Conservation (phyloP, 2,329 filamentous ascomycete species). For the Dendrostoma leiphaemia region DNA sequence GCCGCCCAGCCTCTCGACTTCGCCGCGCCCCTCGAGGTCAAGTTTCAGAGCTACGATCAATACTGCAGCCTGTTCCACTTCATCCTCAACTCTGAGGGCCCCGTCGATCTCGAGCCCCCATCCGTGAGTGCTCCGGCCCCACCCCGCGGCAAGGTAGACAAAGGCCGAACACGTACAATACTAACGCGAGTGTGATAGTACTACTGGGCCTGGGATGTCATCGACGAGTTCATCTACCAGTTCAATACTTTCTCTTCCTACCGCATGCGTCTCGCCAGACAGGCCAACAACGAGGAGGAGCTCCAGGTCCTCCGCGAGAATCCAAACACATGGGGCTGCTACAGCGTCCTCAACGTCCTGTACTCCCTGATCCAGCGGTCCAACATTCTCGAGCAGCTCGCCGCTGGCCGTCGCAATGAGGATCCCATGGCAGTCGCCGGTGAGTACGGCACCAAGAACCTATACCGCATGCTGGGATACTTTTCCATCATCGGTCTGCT, state of each 20-base stretch:
- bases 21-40: slow-evolving; percentile 90
- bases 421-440: slow-evolving; percentile 85
- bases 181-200: slow-evolving; percentile 57
- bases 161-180: background rate
- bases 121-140: slow-evolving; percentile 63
- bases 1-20: slow-evolving; percentile 95
- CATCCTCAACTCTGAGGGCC: slow-evolving; percentile 98
- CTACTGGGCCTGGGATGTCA: slow-evolving; percentile 99
- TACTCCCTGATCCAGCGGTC: slow-evolving; percentile 99
- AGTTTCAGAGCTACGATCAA: slow-evolving; percentile 98
- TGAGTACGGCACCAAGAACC: slow-evolving; percentile 89
- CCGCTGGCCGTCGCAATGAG: slow-evolving; percentile 90
- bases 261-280: slow-evolving; percentile 83
- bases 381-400: slow-evolving; percentile 96
- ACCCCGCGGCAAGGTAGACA: background rate
- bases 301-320: slow-evolving; percentile 89
- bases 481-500: slow-evolving; percentile 98
- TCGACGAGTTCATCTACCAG: slow-evolving; percentile 99
- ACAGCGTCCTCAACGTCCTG: slow-evolving; percentile 97
- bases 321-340: slow-evolving; percentile 99
- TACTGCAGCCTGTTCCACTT: slow-evolving; percentile 99
- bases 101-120: slow-evolving; percentile 93
- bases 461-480: slow-evolving; percentile 98
- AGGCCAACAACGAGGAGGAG: slow-evolving; percentile 86
- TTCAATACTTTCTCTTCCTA: slow-evolving; percentile 99